Percentiles rank a stretch among this genome's conserved stretches.
These are phyloP conservation scores for Rhododendron ferrugineum DNA, from an alignment of 148 eudicot species.

Conservation along the genomic window DNA sequence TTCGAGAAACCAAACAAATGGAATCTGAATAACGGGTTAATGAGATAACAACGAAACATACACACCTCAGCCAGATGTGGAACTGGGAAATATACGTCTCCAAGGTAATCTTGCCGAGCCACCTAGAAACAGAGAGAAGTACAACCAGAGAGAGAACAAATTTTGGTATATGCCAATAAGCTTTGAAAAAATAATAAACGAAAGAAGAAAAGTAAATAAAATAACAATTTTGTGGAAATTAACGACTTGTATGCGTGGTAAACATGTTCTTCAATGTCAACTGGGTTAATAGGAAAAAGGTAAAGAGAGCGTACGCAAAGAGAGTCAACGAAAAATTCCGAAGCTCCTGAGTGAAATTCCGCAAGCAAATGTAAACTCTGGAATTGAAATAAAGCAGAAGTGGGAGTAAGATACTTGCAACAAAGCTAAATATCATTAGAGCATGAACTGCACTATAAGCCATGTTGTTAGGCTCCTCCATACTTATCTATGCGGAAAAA, in stretches of 20 bases:
- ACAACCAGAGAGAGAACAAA: constrained; percentile 8
- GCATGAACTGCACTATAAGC: not conserved
- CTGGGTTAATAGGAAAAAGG: not conserved
- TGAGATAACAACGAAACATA: constrained; percentile 4
- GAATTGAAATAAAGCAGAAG: constrained; percentile 22
- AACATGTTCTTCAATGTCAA: not conserved
- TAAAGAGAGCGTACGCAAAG: constrained; percentile 67
- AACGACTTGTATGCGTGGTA: not conserved
- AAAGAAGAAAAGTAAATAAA: not conserved
- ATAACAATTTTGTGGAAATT: not conserved
- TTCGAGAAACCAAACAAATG: not conserved
- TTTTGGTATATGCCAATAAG: not conserved
- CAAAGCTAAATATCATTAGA: not conserved
- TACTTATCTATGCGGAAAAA: not conserved
- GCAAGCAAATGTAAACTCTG: constrained; percentile 91
- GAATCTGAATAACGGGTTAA: not conserved
- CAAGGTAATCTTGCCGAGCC: constrained; percentile 96
- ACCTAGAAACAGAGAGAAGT: constrained; percentile 42
- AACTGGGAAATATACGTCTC: constrained; percentile 98
- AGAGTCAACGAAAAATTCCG: constrained; percentile 73
- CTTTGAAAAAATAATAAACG: not conserved
- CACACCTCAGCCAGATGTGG: constrained; percentile 95
- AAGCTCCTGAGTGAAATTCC: constrained; percentile 87
- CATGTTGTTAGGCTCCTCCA: not conserved
- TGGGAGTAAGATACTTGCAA: not conserved